Evolutionary conservation across 352 stramenopile species (phyloP), one percentile per base, ranked within the genome.

Genomic region (Thraustotheca clavata): DNA sequence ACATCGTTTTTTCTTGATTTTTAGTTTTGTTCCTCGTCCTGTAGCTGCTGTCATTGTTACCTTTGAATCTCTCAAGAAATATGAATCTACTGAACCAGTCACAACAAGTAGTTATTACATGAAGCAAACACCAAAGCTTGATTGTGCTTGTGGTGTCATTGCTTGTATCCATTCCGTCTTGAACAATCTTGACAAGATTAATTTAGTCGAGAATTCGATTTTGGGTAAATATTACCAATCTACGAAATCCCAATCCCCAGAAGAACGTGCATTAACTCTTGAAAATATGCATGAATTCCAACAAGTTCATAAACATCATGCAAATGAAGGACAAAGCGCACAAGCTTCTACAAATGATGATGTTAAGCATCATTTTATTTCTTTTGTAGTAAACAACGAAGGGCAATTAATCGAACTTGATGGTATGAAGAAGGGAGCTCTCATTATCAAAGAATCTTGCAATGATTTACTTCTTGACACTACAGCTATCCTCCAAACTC

Each of bases 141-240:
- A 65, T n/a, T 65, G 57, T n/a, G 57, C 57, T 1, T 65, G 57
- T 27, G 57, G 57, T 16, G 57, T 65, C n/a, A 65, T 65, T 36
- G 57, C 57, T 26, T 65, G 57, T 22, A 65, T 65, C 20, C 57
- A 65, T 33, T 39, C 57, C 18, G 57, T 65, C 4, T 41, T 65
- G 20, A 65, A 65, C 57, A 65, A 54, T 22, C n/a, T 55, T 11
- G 57, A 36, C 18, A 20, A 9, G 18, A 18, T 65, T 16, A 27
- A 50, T 22, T 14, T 65, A 11, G 27, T 41, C n/a, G 38, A 50
- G 8, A 26, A 55, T 46, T 65, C 57, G 38, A 65, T 65, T n/a
- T 32, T 65, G 33, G 38, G n/a, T n/a, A 50, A 54, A 26, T 65
- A 47, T n/a, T 16, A 52, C 41, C 9, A 31, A 20, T 31, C 57